Conservation (phyloP, 257 asterid genomes). For the Leptodermis oblonga region DNA sequence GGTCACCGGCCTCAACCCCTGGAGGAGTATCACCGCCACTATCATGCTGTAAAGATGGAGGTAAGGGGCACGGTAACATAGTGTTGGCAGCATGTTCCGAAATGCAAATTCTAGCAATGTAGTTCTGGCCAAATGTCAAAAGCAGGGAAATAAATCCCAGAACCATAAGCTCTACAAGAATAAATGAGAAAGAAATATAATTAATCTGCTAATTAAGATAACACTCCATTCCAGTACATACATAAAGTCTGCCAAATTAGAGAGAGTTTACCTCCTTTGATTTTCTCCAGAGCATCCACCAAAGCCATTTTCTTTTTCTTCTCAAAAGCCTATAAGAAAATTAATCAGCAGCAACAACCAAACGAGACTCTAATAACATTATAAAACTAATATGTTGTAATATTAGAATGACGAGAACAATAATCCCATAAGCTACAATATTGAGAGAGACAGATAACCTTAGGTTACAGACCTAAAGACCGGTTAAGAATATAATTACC, state of each 20-base stretch:
- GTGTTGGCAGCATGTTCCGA: conserved; percentile 46
- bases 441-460: too few species aligned
- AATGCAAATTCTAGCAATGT: conserved; percentile 69
- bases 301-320: conserved; percentile 54
- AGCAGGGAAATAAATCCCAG: conserved; percentile 89
- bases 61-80: conserved; percentile 65
- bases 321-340: conserved; percentile 52
- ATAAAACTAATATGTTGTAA: too few species aligned
- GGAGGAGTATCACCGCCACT: neutral
- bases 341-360: too few species aligned
- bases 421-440: too few species aligned
- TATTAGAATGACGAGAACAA: too few species aligned
- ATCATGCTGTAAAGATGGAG: neutral
- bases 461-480: too few species aligned
- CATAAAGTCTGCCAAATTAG: too few species aligned
- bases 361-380: too few species aligned
- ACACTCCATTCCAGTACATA: too few species aligned
- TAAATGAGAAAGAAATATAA: too few species aligned
- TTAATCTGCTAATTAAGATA: too few species aligned
- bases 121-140: conserved; percentile 80
- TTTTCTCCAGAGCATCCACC: conserved; percentile 91
- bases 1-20: neutral
- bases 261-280: conserved; percentile 90
- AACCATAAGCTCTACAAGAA: conserved; percentile 84
- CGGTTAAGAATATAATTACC: too few species aligned